A percentile compares a stretch with the other conserved stretches of the same genome.
phyloP scores from a whole-genome alignment of 306 rosid genomes.

The Malus orientalis region DNA sequence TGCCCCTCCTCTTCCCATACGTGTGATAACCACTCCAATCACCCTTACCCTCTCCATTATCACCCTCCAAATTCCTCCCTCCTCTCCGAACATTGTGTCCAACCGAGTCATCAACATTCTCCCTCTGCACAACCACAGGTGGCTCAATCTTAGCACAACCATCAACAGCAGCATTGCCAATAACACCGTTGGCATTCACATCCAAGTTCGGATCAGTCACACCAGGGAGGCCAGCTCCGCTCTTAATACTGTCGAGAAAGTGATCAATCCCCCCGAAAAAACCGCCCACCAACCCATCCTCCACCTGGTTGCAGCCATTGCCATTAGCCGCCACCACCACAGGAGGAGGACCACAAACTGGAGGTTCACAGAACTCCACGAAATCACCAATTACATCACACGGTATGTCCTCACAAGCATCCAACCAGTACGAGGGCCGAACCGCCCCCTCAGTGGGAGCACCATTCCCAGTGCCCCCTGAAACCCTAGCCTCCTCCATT shows the following conservation, averaged over 20 bases:
- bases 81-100: slow-evolving; percentile 8
- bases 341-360: slow-evolving; percentile 22
- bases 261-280: slow-evolving; percentile 91
- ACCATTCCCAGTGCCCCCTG: slow-evolving; percentile 9
- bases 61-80: slow-evolving; percentile 23
- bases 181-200: neutral
- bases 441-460: neutral
- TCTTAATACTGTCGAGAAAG: slow-evolving; percentile 76
- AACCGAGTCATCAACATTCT: slow-evolving; percentile 15
- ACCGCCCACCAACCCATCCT: slow-evolving; percentile 43
- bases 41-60: slow-evolving; percentile 21
- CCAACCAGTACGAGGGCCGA: slow-evolving; percentile 78
- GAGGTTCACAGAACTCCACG: slow-evolving; percentile 44
- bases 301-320: slow-evolving; percentile 46
- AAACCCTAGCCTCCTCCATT: slow-evolving; percentile 33
- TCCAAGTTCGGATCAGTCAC: neutral
- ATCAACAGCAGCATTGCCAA: slow-evolving; percentile 22
- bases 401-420: slow-evolving; percentile 80
- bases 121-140: slow-evolving; percentile 12
- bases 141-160: slow-evolving; percentile 8
- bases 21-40: slow-evolving; percentile 24
- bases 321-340: slow-evolving; percentile 16
- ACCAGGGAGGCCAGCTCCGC: slow-evolving; percentile 47
- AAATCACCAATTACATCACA: slow-evolving; percentile 59
- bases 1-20: slow-evolving; percentile 14